A percentile compares a stretch with the other conserved stretches of the same genome.
Conservation (phyloP, 257 asterid genomes). For the Misopates orontium region DNA sequence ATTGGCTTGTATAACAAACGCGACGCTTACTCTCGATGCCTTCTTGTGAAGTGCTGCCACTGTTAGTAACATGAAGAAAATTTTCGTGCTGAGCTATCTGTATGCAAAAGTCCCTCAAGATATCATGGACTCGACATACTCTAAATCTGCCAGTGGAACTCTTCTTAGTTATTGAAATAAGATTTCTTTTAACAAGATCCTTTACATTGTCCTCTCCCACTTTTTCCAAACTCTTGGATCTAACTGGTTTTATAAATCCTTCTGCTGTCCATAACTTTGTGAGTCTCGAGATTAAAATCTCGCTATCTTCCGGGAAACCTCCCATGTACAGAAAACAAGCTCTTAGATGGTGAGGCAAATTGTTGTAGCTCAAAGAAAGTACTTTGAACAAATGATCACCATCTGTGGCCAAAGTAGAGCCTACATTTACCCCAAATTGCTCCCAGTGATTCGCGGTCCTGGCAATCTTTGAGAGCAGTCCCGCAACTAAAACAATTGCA, state of each 20-base stretch:
- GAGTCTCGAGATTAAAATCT: not conserved
- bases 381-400: not conserved
- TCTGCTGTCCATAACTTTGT: not conserved
- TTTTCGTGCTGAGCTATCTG: not conserved
- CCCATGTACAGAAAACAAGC: conserved; percentile 13
- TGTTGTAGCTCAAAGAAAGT: conserved; percentile 15
- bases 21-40: not conserved
- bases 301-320: not conserved
- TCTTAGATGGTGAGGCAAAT: conserved; percentile 14
- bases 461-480: not conserved
- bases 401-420: not conserved
- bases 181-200: not conserved
- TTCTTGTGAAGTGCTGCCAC: not conserved
- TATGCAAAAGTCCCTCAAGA: not conserved
- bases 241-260: not conserved
- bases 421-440: not conserved
- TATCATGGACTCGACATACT: conserved; percentile 1
- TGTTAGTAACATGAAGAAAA: not conserved
- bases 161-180: not conserved
- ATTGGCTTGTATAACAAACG: too few species aligned
- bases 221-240: not conserved
- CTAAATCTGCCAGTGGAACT: not conserved
- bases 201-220: not conserved
- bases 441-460: not conserved
- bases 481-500: not conserved